Base-by-base conservation (phyloP, 176 grass and related monocot species). In the Lolium multiflorum region DNA sequence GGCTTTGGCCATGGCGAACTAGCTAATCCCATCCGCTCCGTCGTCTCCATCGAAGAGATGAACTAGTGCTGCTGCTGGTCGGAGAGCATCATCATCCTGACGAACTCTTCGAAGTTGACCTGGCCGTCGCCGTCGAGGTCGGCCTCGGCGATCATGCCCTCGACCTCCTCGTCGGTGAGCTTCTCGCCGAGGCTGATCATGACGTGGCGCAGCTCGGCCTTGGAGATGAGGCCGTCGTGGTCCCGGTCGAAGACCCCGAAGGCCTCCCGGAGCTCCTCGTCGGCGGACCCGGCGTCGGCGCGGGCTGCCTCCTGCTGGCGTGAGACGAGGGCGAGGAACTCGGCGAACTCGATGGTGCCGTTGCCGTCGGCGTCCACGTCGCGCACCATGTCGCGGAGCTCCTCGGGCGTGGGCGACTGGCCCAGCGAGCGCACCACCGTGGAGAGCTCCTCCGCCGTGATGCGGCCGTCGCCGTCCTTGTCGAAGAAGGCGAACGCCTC, bases 211-310 rank as follows among this genome's bases (percentile, higher is more conserved):
- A 98, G 82, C 95, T 76, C 73, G 7, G 73, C 73, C 73, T 76
- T 76, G 54, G 96, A 98, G 80, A 98, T 98, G 73, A 69, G 93
- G 0, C 96, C 96, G 62, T 98, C 90, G 73, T 89, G 93, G 89
- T 98, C 96, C 86, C 93, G 92, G 73, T 98, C 96, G 83, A 98
- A 98, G 4, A 98, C 96, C 89, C 90, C 93, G 85, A 98, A 98
- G 1, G 96, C 93, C 80, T 98, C 96, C 18, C 88, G 92, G 1
- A 98, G 77, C 87, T 95, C 96, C 86, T 95, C 96, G 26, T 95
- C 24, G 7, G 48, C 24, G 31, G 31, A 35, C n/a, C 18, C n/a
- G n/a, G 16, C 43, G 73, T 76, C 93, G 44, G 84, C 70, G 82
- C 88, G 77, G 18, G 48, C 25, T 4, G 65, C 65, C 15, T 54